Percentiles rank a stretch among this genome's conserved stretches.
phyloP scores from a whole-genome alignment of 2,329 filamentous ascomycete species.

The Thelonectria olida region DNA sequence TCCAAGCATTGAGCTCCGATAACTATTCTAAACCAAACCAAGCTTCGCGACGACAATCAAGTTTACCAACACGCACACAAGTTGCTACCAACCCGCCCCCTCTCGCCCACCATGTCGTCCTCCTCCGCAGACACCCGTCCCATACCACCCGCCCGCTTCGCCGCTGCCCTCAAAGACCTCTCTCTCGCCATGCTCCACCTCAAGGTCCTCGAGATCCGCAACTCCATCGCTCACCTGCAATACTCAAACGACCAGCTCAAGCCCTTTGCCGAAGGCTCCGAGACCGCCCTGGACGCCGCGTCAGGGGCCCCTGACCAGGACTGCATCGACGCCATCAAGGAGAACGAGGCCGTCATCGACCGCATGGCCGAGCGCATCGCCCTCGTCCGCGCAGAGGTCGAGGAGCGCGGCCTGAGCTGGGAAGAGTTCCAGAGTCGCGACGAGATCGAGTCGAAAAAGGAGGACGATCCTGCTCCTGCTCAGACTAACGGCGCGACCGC shows the following conservation, averaged over 20 bases:
- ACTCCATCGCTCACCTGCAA: constrained; percentile 77
- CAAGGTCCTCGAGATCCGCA: constrained; percentile 80
- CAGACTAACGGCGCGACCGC: constrained; percentile 13
- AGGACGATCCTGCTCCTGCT: constrained; percentile 5
- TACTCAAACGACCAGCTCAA: constrained; percentile 78
- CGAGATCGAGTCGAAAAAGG: constrained; percentile 50
- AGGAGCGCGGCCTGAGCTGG: constrained; percentile 65
- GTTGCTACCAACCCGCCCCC: background rate
- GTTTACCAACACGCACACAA: background rate
- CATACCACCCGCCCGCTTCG: constrained; percentile 71
- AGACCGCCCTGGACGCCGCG: constrained; percentile 40
- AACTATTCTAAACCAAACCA: too few relatives aligned
- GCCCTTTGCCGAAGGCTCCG: constrained; percentile 68
- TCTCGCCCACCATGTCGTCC: constrained; percentile 62
- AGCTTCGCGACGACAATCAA: background rate
- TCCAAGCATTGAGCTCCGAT: too few relatives aligned
- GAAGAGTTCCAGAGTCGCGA: constrained; percentile 61
- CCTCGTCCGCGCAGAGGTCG: constrained; percentile 72
- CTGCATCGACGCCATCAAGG: constrained; percentile 77
- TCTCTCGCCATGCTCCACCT: constrained; percentile 73
- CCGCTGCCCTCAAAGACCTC: constrained; percentile 73
- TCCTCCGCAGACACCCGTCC: constrained; percentile 69
- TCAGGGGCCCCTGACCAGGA: constrained; percentile 65
- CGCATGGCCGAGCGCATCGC: constrained; percentile 74
- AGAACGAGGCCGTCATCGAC: constrained; percentile 75